These are phyloP conservation scores for Phaeotremella skinneri DNA, from an alignment of 768 basidiomycete species.

Conservation along the genomic window DNA sequence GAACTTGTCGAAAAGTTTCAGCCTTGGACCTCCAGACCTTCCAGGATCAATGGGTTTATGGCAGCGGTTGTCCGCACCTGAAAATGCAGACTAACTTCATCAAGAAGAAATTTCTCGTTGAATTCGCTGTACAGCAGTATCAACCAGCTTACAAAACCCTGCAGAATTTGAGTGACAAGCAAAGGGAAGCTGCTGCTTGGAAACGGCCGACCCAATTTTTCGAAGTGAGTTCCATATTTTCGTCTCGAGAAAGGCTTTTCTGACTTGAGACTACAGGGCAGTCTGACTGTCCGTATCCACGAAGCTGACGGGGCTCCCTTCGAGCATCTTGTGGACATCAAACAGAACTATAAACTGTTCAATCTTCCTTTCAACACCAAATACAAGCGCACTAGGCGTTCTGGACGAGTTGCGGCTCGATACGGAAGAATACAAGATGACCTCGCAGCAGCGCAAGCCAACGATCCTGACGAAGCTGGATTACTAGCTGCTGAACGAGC, in stretches of 20 bases:
- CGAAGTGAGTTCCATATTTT: conserved; percentile 59
- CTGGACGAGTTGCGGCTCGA: conserved; percentile 39
- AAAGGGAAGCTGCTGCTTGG: conserved; percentile 21
- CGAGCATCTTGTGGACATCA: conserved; percentile 93
- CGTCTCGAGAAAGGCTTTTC: neutral
- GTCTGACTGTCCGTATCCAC: conserved; percentile 97
- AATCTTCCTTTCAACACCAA: conserved; percentile 87
- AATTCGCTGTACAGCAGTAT: conserved; percentile 88
- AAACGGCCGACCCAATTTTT: conserved; percentile 74
- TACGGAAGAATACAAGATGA: conserved; percentile 39
- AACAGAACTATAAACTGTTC: conserved; percentile 81
- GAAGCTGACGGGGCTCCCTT: conserved; percentile 99
- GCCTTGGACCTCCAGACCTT: conserved; percentile 72
- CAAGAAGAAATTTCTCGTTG: conserved; percentile 96
- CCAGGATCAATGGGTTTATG: conserved; percentile 99
- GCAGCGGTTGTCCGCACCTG: conserved; percentile 91
- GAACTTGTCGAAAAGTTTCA: conserved; percentile 88
- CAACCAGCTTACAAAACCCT: conserved; percentile 69
- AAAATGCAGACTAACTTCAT: conserved; percentile 88
- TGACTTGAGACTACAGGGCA: conserved; percentile 61
- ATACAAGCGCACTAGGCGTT: conserved; percentile 43
- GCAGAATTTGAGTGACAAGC: conserved; percentile 59
- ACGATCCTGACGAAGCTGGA: conserved; percentile 30
- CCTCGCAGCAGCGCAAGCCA: conserved; percentile 27
- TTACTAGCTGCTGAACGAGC: conserved; percentile 28